Evolutionary conservation across 2,329 filamentous ascomycete species (phyloP), one percentile per base, ranked within the genome.

Genomic region (Xenosphaeropsis pyriputrescens): DNA sequence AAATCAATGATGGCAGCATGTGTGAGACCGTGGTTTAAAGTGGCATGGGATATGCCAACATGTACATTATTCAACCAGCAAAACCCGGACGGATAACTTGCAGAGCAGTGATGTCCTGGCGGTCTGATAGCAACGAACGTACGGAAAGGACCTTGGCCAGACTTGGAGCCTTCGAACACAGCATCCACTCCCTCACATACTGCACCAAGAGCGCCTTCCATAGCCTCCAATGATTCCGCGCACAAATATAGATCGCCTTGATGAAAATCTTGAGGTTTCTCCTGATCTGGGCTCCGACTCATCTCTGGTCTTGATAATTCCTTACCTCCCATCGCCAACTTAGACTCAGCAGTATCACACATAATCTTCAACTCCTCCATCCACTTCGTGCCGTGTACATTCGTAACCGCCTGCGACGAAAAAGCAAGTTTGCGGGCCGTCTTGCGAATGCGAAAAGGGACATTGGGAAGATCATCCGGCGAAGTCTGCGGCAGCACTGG

Each of bases 1-100:
- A 93, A 89, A 53, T 94, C 86, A 45, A 93, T 75, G 43, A 93
- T 96, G 9, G 85, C 91, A 0, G 88, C 89, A 56, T 98, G 91
- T 0, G 89, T 96, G 18, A 96, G 63, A 0, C 82, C 86, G 52
- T 98, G 82, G 30, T 71, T 72, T 44, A 89, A 74, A 15, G 85
- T 79, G 9, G 79, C 89, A 56, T 98, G 84, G 57, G 93, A 83
- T 46, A 98, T 94, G 0, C 89, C 91, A 16, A 98, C 85, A 53
- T 96, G 89, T 1, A 98, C 86, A 54, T 98, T 98, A 58, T 98
- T 98, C 36, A 98, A 63, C 89, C 91, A 98, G 62, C 91, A 98
- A 55, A 98, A 98, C 0, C 91, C 91, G 2, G 89, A 95, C 0
- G 91, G 91, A 49, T 81, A 79, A 36, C 81, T 75, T 4, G 85